These are phyloP conservation scores for Chrysophaeum taylorii DNA, from an alignment of 352 stramenopile species.

Conservation along the genomic window DNA sequence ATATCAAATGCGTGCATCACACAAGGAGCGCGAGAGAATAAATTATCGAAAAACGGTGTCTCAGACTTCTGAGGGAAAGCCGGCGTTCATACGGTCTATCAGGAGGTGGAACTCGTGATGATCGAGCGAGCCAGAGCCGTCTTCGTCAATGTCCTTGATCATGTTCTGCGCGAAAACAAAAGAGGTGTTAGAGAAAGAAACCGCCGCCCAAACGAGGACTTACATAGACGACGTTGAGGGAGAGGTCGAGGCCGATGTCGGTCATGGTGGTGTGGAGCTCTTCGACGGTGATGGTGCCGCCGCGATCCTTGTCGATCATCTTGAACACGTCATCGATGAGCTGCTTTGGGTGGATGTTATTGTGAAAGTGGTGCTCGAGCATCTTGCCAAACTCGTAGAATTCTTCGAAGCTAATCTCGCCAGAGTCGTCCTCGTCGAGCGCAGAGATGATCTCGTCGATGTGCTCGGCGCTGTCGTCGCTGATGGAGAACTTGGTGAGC, in stretches of 20 bases:
- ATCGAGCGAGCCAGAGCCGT: not conserved
- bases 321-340: not conserved
- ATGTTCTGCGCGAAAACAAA: not conserved
- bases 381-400: constrained; percentile 7
- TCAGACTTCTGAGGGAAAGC: too few species aligned
- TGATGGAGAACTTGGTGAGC: constrained; percentile 3
- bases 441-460: not conserved
- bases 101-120: not conserved
- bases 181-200: not conserved
- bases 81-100: too few species aligned
- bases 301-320: not conserved
- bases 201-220: not conserved
- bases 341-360: not conserved
- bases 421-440: not conserved
- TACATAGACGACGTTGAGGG: not conserved
- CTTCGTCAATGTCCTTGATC: constrained; percentile 9
- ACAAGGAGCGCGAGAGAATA: too few species aligned
- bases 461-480: not conserved
- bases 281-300: not conserved
- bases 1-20: too few species aligned
- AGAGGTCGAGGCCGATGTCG: not conserved
- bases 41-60: too few species aligned
- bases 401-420: constrained; percentile 3
- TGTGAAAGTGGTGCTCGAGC: too few species aligned
- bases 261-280: not conserved